Percentiles rank a stretch among this genome's conserved stretches.
phyloP scores from a whole-genome alignment of 441 rosid genomes.

The Adansonia rubrostipa region DNA sequence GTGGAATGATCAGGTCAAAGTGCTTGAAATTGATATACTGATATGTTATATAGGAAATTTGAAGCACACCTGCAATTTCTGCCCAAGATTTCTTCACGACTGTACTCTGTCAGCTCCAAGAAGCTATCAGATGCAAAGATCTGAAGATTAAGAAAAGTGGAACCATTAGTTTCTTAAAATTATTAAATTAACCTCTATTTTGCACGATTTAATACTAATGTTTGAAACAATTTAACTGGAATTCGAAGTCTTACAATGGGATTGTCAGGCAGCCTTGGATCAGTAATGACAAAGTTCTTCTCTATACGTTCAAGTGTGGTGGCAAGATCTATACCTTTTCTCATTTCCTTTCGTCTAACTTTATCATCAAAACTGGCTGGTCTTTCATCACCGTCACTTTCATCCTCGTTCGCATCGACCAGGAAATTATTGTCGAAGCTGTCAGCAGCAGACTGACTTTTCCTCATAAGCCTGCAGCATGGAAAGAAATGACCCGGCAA shows the following conservation, averaged over 20 bases:
- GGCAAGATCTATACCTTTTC: conserved; percentile 97
- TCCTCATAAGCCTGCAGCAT: conserved; percentile 56
- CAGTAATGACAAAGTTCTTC: conserved; percentile 97
- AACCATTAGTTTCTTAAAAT: conserved; percentile 21
- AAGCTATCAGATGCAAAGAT: conserved; percentile 99
- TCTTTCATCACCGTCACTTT: conserved; percentile 53
- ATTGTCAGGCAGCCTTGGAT: conserved; percentile 97
- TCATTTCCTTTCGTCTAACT: conserved; percentile 92
- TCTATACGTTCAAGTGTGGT: conserved; percentile 99
- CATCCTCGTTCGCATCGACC: conserved; percentile 47
- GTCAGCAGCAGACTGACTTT: conserved; percentile 47
- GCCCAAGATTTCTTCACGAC: conserved; percentile 97
- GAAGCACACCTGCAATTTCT: conserved; percentile 85
- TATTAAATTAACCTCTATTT: neutral
- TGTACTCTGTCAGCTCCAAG: conserved; percentile 95
- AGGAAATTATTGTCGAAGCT: conserved; percentile 46
- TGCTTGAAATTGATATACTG: neutral
- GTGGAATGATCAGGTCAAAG: neutral
- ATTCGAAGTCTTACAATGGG: conserved; percentile 76
- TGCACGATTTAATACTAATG: neutral
- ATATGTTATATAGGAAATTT: neutral
- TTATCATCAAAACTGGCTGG: conserved; percentile 76
- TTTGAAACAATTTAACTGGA: neutral
- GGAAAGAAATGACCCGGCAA: neutral
- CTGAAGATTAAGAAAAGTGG: conserved; percentile 44